phyloP scores from a whole-genome alignment of 768 basidiomycete genomes.

The Lentinus tigrinus region DNA sequence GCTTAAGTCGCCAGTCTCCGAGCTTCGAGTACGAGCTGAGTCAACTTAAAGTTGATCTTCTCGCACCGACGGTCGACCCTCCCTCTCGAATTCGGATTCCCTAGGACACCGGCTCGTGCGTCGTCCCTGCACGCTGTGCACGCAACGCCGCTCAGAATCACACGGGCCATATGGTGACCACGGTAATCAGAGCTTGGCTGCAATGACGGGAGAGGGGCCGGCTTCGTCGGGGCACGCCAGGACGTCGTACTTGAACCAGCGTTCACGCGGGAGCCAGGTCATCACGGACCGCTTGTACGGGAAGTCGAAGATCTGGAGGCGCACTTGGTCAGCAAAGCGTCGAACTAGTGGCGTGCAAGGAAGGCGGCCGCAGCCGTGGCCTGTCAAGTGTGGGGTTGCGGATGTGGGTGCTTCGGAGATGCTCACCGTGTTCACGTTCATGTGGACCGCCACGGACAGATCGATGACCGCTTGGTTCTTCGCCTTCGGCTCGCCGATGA shows the following conservation, averaged over 20 bases:
- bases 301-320: constrained; percentile 17
- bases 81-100: no score
- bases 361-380: not conserved
- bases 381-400: not conserved
- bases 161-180: no score
- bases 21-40: no score
- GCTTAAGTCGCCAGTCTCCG: no score
- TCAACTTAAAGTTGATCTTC: no score
- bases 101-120: no score
- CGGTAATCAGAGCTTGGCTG: not conserved
- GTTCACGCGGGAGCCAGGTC: constrained; percentile 18
- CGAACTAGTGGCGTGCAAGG: not conserved
- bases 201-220: not conserved
- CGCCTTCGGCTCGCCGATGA: constrained; percentile 43
- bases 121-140: no score
- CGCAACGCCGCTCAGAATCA: no score
- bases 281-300: constrained; percentile 23
- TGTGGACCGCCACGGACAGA: constrained; percentile 10
- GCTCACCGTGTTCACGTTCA: constrained; percentile 16
- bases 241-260: constrained; percentile 15
- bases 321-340: not conserved
- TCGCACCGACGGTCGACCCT: no score
- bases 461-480: constrained; percentile 33
- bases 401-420: no score
- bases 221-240: constrained; percentile 10